Evolutionary conservation across 768 basidiomycete genomes (phyloP), one percentile per base, ranked within the genome.

Genomic region (Panus rudis): DNA sequence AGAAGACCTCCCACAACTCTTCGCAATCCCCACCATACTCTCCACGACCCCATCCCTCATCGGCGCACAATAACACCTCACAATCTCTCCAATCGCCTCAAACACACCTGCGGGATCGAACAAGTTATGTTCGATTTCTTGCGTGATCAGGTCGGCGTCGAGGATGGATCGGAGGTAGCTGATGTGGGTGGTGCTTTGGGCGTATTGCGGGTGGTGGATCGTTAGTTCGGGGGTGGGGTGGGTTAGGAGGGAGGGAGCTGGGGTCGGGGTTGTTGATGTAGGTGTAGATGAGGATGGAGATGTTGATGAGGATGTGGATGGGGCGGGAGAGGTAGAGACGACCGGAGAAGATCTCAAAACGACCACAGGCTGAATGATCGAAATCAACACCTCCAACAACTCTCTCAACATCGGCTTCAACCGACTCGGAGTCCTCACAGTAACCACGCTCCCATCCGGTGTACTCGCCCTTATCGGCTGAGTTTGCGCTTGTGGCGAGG

Each of bases 21-120:
- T 69, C 3, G 88, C 88, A 10, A 77, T 70, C 41, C 70, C 68
- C 25, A 94, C 81, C 87, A 96, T 90, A 28, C 72, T 73, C 56
- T 92, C 87, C 21, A 96, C 83, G 33, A 79, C 75, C 12, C 69
- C 73, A 63, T 96, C 92, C 26, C 92, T 72, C 81, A 94, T 92
- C 12, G 92, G 92, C 5, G 92, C 92, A 49, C 92, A 94, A 54
- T 96, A 92, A 26, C 79, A 78, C 62, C 93, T 90, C 49, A 94
- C 73, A 14, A 84, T 84, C 49, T 76, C 70, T 12, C 89, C 91
- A 47, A 96, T 81, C 46, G 80, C 78, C 35, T 71, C 59, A 64
- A 94, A 91, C 37, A 93, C 71, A 8, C 79, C 79, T 6, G 79
- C 75, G 20, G 87, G 79, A 65, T 92, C 87, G 58, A 89, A 91